These are phyloP conservation scores for Bolboschoenoplectus hybrid DNA, from an alignment of 202 grass and related monocot species.

Conservation along the genomic window DNA sequence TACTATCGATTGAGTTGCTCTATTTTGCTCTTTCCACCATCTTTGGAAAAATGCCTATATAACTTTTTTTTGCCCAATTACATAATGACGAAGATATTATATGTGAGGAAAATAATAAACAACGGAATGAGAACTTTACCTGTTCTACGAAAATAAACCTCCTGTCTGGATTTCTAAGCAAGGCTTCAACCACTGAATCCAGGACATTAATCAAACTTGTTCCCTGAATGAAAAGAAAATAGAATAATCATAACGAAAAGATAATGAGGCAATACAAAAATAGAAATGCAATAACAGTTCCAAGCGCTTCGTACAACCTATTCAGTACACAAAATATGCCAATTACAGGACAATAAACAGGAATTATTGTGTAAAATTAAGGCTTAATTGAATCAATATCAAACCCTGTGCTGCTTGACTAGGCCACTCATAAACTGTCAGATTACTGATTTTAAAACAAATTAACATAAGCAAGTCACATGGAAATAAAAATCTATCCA, in stretches of 20 bases:
- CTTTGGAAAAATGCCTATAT: conserved; percentile 96
- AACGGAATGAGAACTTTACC: conserved; percentile 38
- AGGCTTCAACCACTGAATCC: conserved; percentile 79
- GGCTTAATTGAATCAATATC: not conserved
- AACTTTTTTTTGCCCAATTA: conserved; percentile 26
- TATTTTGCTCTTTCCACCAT: conserved; percentile 92
- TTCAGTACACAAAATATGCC: not conserved
- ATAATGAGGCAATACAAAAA: not conserved
- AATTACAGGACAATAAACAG: not conserved
- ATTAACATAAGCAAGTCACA: not conserved
- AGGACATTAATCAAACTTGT: conserved; percentile 82
- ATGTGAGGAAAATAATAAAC: not conserved
- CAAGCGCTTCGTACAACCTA: not conserved
- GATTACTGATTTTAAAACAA: not conserved
- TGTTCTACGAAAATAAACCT: conserved; percentile 86
- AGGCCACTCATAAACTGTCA: not conserved
- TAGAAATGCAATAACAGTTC: not conserved
- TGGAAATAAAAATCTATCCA: not conserved
- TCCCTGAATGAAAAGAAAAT: conserved; percentile 46
- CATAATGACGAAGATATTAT: conserved; percentile 20
- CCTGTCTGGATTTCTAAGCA: conserved; percentile 57
- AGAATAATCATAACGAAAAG: not conserved
- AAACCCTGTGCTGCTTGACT: not conserved
- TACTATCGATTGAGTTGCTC: conserved; percentile 58
- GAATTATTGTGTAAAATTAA: not conserved